These are phyloP conservation scores for Anastatica hierochuntica DNA, from an alignment of 345 rosid species.

Conservation along the genomic window DNA sequence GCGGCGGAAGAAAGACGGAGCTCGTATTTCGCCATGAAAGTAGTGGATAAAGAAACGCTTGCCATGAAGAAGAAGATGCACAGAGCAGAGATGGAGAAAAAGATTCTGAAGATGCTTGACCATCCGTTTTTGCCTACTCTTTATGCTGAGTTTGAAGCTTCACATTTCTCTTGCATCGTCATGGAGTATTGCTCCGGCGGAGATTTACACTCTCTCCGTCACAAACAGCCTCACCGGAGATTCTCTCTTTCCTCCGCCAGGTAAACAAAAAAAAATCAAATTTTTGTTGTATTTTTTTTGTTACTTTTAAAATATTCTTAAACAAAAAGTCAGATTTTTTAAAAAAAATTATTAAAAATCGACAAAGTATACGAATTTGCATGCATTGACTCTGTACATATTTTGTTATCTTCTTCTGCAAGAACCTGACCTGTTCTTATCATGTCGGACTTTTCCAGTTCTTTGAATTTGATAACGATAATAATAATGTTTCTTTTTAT, in stretches of 20 bases:
- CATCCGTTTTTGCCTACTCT: constrained; percentile 90
- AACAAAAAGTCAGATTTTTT: neutral
- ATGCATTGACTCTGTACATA: constrained; percentile 28
- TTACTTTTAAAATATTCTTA: neutral
- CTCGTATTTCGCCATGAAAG: constrained; percentile 71
- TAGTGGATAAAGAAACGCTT: constrained; percentile 64
- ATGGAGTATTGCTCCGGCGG: constrained; percentile 98
- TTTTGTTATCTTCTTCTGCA: constrained; percentile 34
- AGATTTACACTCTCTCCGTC: constrained; percentile 74
- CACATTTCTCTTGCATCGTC: constrained; percentile 77
- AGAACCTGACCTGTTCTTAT: constrained; percentile 30
- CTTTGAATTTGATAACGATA: no score
- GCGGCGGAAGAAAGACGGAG: constrained; percentile 6
- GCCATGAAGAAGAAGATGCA: constrained; percentile 66
- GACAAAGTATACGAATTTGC: constrained; percentile 12
- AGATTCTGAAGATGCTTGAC: constrained; percentile 71
- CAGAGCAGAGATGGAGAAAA: constrained; percentile 78
- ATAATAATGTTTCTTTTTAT: no score
- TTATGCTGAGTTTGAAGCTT: constrained; percentile 81
- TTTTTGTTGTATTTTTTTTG: neutral
- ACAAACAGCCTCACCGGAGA: constrained; percentile 47
- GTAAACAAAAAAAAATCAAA: constrained; percentile 20
- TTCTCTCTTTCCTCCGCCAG: constrained; percentile 68
- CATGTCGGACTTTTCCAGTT: constrained; percentile 32
- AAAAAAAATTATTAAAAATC: neutral